Base-by-base conservation (phyloP, 148 eudicot genomes). In the Talinum fruticosum region DNA sequence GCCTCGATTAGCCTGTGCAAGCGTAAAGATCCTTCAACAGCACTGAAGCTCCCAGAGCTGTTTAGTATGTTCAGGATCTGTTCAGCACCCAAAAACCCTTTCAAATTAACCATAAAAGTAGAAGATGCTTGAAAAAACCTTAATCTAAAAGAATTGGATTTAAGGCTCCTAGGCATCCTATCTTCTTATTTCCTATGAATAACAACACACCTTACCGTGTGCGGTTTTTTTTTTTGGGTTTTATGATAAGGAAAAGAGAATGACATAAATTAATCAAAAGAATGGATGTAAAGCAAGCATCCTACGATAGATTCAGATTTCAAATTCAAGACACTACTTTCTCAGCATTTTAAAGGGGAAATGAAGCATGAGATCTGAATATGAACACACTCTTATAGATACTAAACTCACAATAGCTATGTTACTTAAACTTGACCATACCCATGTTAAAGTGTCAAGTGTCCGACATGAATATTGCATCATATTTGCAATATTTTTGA, bases 1-100 rank as follows among this genome's bases (percentile, higher is more conserved):
- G 94, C 90, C 84, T 96, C 99, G 21, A 91, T 87, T 38, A 93
- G 77, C 77, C 97, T 90, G 77, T 96, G 99, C 72, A 96, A 76
- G 37, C 97, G 97, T 36, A 93, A 72, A 23, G 97, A 51, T 49
- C 99, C 97, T 70, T 77, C 82, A 41, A 85, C 81, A 41, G 97
- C 96, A 45, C 89, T 76, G 12, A 82, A 19, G 83, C 81, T 91
- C 66, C 88, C 91, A 76, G 88, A 93, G 84, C 88, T 89, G 26
- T 86, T 90, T 36, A 93, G 81, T 71, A 90, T 88, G 81, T 96
- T 93, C 64, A 89, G 72, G 37, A 96, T 87, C 99, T 95, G 84
- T 73, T 37, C 77, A 47, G 76, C 79, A 81, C 35, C 75, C 41
- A 71, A 70, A 67, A 29, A 38, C 32, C 37, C 45, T 49, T 36